Percentiles rank a stretch among this genome's conserved stretches.
Conservation (phyloP, 108 stramenopile species). For the Fistulifera pelliculosa region DNA sequence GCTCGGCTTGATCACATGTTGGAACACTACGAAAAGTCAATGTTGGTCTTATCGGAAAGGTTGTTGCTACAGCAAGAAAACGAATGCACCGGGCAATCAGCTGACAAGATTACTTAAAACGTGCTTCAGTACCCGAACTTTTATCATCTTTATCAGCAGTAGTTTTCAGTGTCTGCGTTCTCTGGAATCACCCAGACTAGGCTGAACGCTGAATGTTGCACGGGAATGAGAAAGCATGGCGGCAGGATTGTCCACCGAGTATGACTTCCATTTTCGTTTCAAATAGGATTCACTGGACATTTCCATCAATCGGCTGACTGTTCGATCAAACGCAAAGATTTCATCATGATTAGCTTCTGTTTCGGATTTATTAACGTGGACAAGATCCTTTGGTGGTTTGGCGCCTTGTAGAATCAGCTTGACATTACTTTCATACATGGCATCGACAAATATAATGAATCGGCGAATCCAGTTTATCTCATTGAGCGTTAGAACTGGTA, state of each 20-base stretch:
- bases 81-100: too few relatives aligned
- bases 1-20: too few relatives aligned
- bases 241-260: too few relatives aligned
- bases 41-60: too few relatives aligned
- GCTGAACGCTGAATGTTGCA: too few relatives aligned
- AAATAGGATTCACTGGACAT: slow-evolving; percentile 81
- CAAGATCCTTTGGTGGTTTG: slow-evolving; percentile 21
- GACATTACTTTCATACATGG: slow-evolving; percentile 74
- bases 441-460: slow-evolving; percentile 78
- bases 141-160: too few relatives aligned
- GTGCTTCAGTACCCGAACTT: too few relatives aligned
- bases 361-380: slow-evolving; percentile 20
- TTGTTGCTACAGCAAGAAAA: too few relatives aligned
- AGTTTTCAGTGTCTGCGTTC: slow-evolving; percentile 12
- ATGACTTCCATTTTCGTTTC: slow-evolving; percentile 8
- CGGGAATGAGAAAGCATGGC: too few relatives aligned
- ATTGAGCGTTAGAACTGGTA: slow-evolving; percentile 73
- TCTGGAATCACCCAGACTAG: too few relatives aligned
- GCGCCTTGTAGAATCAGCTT: slow-evolving; percentile 46
- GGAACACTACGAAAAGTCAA: too few relatives aligned
- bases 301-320: slow-evolving; percentile 82
- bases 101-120: too few relatives aligned
- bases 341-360: slow-evolving; percentile 66
- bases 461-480: slow-evolving; percentile 78
- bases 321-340: slow-evolving; percentile 93